Conservation (phyloP, 2,329 filamentous ascomycete genomes). For the Anisogramma anomala region DNA sequence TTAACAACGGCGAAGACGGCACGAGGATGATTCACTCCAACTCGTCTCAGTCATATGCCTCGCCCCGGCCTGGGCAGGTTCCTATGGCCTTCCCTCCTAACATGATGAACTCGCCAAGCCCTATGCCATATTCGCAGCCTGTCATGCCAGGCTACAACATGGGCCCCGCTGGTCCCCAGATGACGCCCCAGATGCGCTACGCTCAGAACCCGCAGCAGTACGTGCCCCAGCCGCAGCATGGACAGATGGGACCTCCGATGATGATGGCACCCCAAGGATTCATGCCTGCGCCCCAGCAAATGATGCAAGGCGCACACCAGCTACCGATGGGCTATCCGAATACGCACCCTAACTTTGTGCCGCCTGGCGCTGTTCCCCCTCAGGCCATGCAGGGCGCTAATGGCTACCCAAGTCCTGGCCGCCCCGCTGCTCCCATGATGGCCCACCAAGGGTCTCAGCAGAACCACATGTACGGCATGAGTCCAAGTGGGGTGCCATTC, state of each 20-base stretch:
- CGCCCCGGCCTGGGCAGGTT: conserved; percentile 63
- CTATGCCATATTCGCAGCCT: conserved; percentile 60
- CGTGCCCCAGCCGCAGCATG: conserved; percentile 56
- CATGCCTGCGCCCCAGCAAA: conserved; percentile 59
- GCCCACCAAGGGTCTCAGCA: conserved; percentile 88
- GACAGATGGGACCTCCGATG: conserved; percentile 64
- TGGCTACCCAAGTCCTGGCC: conserved; percentile 80
- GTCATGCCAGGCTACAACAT: conserved; percentile 62
- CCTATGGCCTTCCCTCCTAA: conserved; percentile 55
- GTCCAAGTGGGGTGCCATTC: conserved; percentile 55
- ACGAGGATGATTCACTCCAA: conserved; percentile 73
- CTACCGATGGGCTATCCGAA: conserved; percentile 68
- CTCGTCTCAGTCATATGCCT: conserved; percentile 74
- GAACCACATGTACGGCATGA: conserved; percentile 67
- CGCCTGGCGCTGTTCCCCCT: conserved; percentile 39
- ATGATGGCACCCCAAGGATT: conserved; percentile 82
- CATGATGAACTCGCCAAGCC: conserved; percentile 55
- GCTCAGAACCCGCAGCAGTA: conserved; percentile 67
- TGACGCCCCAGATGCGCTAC: conserved; percentile 52
- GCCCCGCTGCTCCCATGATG: conserved; percentile 78
- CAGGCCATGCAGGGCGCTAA: conserved; percentile 54
- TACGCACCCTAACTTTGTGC: conserved; percentile 52
- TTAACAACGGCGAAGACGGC: conserved; percentile 68
- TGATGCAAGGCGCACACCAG: conserved; percentile 57
- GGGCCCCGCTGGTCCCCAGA: conserved; percentile 57